Evolutionary conservation across 1,284 basidiomycete species (phyloP).

Genomic region (Puccinia novopanici): DNA sequence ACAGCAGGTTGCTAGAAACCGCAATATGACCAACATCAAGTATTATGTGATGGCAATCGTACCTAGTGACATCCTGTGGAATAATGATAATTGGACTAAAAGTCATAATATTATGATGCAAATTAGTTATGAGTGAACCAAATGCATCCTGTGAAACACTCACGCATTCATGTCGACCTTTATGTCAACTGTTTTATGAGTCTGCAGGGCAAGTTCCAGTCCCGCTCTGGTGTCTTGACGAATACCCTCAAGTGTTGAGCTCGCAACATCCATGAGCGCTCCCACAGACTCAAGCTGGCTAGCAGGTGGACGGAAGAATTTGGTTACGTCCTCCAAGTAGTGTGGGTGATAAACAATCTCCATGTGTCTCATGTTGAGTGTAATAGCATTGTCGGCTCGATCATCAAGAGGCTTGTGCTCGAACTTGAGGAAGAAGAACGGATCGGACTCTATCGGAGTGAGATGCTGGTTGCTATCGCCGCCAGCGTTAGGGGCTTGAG

Average conservation of each 20-base stretch:
- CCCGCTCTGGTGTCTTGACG: conserved; percentile 94
- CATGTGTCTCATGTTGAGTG: conserved; percentile 89
- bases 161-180: conserved; percentile 90
- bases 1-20: conserved; percentile 83
- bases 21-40: conserved; percentile 97
- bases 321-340: no score
- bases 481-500: no score
- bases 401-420: conserved; percentile 92
- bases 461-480: conserved; percentile 54
- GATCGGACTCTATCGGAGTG: conserved; percentile 62
- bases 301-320: conserved; percentile 92
- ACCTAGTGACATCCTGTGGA: conserved; percentile 77
- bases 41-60: conserved; percentile 80
- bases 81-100: conserved; percentile 84
- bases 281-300: conserved; percentile 93
- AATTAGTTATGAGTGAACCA: background rate
- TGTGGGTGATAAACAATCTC: no score
- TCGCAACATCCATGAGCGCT: conserved; percentile 68
- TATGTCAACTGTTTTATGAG: conserved; percentile 92
- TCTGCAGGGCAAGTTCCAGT: conserved; percentile 86
- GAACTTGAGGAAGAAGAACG: conserved; percentile 90
- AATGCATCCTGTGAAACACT: conserved; percentile 26
- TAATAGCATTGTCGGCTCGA: conserved; percentile 86
- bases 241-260: no score
- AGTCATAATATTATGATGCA: conserved; percentile 3